Evolutionary conservation across 2,329 filamentous ascomycete genomes (phyloP), one percentile per base, ranked within the genome.

Genomic region (Fusarium nelsonii): DNA sequence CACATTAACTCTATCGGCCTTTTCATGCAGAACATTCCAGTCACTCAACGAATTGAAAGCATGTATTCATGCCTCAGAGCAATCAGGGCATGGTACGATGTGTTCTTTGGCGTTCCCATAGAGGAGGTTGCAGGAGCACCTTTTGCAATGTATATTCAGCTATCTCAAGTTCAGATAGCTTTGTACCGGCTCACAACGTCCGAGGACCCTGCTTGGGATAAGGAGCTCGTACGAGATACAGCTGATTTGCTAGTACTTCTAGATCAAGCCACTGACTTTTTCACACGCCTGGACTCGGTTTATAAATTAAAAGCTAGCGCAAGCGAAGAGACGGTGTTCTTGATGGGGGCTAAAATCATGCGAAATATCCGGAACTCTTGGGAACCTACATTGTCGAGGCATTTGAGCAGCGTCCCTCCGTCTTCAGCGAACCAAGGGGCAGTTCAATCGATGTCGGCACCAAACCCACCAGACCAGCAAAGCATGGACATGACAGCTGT

Each of bases 171-270:
- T 45, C 74, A 82, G 23, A 70, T 81, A 9, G 71, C 76, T 3
- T 70, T 83, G 8, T 82, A 81, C 66, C 74, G 77, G 8, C 78
- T 84, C 23, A 79, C 79, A 3, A 79, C 76, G 1, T 73, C 78
- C 5, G 80, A 83, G 9, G 78, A 80, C 45, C 78, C 79, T 3
- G 78, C 74, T 8, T 84, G 81, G 81, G 81, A 84, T 58, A 79
- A 77, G 54, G 75, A 77, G 6, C 61, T 77, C 2, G 74, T 82
- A 8, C 76, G 75, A 15, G 72, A 73, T 23, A 80, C 77, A 3
- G 78, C 73, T 6, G 78, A 83, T 46, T 69, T 82, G 0, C 70
- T 81, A 3, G 54, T 63, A 8, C 68, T 81, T n/a, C 62, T 82
- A 6, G 78, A 81, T 40, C 74, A 75, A 44, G 72, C 74, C 6